Evolutionary conservation across 2,329 filamentous ascomycete species (phyloP), one percentile per base, ranked within the genome.

Genomic region (Neurospora crassa): DNA sequence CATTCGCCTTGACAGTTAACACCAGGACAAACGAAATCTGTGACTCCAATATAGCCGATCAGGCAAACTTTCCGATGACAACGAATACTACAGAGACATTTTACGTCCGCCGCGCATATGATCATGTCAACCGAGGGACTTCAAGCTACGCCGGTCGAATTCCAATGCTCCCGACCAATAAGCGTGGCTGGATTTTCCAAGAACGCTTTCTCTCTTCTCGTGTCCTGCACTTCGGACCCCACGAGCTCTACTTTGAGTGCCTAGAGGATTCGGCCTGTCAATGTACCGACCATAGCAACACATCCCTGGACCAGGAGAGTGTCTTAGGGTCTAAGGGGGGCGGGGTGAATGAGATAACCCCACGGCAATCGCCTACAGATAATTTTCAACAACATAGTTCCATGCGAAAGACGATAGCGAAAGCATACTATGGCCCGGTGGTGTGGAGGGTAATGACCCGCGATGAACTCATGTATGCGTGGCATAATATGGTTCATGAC

Each of bases 161-260:
- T 24, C n/a, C 45, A 1, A 6, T 43, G 43, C 67, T 71, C 16
- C 72, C 75, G 2, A 67, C 71, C 1, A 71, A 74, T 37, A 70
- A 29, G 14, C 71, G 75, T 47, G 76, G 74, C 24, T 78, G 75
- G 75, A 74, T 75, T 20, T 72, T 75, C 6, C 75, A 78, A 53
- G 76, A 77, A 40, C 73, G 73, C 16, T 53, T 75, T 8, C 70
- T 78, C 2, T 73, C 74, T 4, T 45, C 70, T 14, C 74, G 75
- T 18, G 71, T 73, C 11, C 68, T 75, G n/a, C 73, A 74, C 69
- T 75, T 75, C 42, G 72, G 71, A 63, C 69, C 70, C 3, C 68
- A 74, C 0, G 73, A 75, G 10, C 70, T 75, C 29, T 47, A 67
- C 34, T 73, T 72, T 20, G 74, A 75, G 24, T 75, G 74, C 24